phyloP scores from a whole-genome alignment of 202 grass and related monocot genomes.

The Setaria viridis region DNA sequence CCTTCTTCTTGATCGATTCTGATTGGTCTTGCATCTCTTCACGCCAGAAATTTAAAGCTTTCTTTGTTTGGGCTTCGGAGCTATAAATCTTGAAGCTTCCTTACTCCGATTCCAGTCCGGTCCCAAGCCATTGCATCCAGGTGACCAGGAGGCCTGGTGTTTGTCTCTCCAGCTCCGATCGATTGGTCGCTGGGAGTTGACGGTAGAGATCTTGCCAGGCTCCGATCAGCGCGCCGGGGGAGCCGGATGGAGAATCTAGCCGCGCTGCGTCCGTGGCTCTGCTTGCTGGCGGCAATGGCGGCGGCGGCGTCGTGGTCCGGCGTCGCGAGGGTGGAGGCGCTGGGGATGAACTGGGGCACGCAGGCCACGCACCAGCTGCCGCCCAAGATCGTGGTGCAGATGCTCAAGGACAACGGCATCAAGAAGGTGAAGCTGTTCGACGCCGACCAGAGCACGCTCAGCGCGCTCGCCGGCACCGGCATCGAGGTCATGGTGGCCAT shows the following conservation, averaged over 20 bases:
- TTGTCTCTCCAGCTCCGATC: not conserved
- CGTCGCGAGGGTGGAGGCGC: slow-evolving; percentile 44
- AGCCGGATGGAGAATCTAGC: slow-evolving; percentile 19
- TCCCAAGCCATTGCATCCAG: slow-evolving; percentile 10
- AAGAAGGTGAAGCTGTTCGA: slow-evolving; percentile 97
- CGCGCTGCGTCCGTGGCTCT: slow-evolving; percentile 18
- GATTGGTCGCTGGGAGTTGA: not conserved
- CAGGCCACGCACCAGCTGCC: slow-evolving; percentile 77
- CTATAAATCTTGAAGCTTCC: not conserved
- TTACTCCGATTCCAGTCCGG: not conserved
- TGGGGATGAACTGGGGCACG: slow-evolving; percentile 97
- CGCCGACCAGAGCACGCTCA: slow-evolving; percentile 65
- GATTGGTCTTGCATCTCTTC: not conserved
- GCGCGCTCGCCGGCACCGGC: slow-evolving; percentile 70
- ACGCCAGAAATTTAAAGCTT: not conserved
- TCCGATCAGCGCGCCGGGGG: not conserved
- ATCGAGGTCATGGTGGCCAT: slow-evolving; percentile 98
- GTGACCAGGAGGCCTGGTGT: not conserved
- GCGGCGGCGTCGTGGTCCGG: slow-evolving; percentile 11
- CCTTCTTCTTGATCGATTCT: not conserved
- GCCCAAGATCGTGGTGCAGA: slow-evolving; percentile 72
- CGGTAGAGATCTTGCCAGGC: not conserved
- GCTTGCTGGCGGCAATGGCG: slow-evolving; percentile 20
- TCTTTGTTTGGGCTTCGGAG: not conserved
- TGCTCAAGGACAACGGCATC: slow-evolving; percentile 82